Base-by-base conservation (phyloP, 1,284 basidiomycete genomes). In the Ustilago xerochloae region DNA sequence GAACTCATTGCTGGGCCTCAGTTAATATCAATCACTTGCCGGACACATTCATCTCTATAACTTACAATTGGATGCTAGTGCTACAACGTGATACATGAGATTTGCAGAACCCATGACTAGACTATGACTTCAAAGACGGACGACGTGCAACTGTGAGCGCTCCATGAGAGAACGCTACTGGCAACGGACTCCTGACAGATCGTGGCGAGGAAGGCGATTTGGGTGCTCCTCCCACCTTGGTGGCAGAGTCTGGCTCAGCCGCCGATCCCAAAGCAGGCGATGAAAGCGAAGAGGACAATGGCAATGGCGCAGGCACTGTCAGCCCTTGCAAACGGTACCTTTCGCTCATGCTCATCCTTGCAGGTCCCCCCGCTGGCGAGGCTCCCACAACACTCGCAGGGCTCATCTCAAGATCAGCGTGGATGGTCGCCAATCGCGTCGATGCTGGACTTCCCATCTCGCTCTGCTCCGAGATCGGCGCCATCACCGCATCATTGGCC, bases 331-430 rank as follows among this genome's bases (percentile, higher is more conserved):
- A 24, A 38, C 57, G 52, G 29, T 66, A 67, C n/a, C 63, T 59
- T 39, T 66, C 69, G 63, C 69, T 63, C 60, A 72, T 63, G 57
- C 69, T 72, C 63, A 72, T 65, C 33, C 68, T 53, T 13, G 18
- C 41, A 2, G 49, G 45, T 20, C 59, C 59, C 12, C 41, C 41
- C 10, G 26, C 54, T 6, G 48, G 62, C 29, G 54, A 49, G 9
- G 49, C 39, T n/a, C 53, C 56, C 1, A 46, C 29, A 1, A 56
- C 29, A 48, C 61, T 64, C 0, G 48, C 66, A 3, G 63, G 69
- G 38, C 59, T 66, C 63, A 58, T 58, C n/a, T 72, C 60, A 3
- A 55, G 15, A 5, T 72, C 69, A 4, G 50, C 55, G 8, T 50
- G 46, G 3, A 51, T 53, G 30, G 51, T 36, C 1, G 39, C 35